Evolutionary conservation across 2,329 filamentous ascomycete genomes (phyloP).

Genomic region (Claviceps monticola): DNA sequence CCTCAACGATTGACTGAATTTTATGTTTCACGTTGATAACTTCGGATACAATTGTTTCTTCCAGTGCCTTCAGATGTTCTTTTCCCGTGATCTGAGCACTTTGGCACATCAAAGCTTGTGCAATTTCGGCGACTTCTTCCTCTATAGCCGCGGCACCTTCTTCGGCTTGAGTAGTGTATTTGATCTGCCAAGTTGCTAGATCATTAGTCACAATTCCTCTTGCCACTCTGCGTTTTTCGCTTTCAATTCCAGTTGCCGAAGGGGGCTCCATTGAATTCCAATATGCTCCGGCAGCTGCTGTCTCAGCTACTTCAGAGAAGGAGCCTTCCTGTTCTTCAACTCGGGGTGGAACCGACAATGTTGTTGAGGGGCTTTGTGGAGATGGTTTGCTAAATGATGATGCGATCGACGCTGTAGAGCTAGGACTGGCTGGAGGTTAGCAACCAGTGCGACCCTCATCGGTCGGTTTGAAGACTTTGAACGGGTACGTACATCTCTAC

Average conservation of each 20-base stretch:
- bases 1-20: conserved; percentile 48
- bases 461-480: not conserved
- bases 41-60: conserved; percentile 51
- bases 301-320: conserved; percentile 16
- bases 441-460: not conserved
- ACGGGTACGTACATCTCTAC: not conserved
- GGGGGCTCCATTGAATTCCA: conserved; percentile 28
- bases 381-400: conserved; percentile 23
- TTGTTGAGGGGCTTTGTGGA: conserved; percentile 15
- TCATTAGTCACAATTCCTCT: conserved; percentile 63
- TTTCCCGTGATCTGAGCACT: conserved; percentile 54
- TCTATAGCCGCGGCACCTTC: conserved; percentile 68
- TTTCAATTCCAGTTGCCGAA: conserved; percentile 31
- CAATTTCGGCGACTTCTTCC: conserved; percentile 46
- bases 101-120: conserved; percentile 40
- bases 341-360: conserved; percentile 18
- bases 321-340: conserved; percentile 7
- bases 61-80: conserved; percentile 52
- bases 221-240: conserved; percentile 41
- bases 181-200: conserved; percentile 72
- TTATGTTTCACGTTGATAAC: conserved; percentile 50
- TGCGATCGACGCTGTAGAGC: conserved; percentile 12
- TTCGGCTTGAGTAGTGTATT: conserved; percentile 73
- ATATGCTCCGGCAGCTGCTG: conserved; percentile 11
- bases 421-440: not conserved